These are phyloP conservation scores for Penicillium occitanis DNA, from an alignment of 2,329 filamentous ascomycete species.

Conservation along the genomic window DNA sequence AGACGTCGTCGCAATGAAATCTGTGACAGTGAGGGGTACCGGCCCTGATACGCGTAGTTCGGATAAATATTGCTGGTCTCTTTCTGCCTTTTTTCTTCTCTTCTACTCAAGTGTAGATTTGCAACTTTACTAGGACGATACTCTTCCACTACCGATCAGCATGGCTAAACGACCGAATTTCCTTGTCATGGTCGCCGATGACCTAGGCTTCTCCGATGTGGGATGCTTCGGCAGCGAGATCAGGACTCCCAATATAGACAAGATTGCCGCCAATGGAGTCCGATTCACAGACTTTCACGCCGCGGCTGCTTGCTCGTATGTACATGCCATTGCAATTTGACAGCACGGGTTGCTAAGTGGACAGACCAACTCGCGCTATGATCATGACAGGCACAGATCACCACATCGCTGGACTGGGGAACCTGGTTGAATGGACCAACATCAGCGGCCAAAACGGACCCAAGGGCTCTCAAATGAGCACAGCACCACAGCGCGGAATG, in stretches of 20 bases:
- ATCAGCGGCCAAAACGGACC: constrained; percentile 55
- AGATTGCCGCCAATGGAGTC: constrained; percentile 50
- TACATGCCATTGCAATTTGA: background rate
- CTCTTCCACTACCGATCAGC: background rate
- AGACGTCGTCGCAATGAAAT: background rate
- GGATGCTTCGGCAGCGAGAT: constrained; percentile 62
- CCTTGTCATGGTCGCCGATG: constrained; percentile 59
- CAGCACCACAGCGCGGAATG: constrained; percentile 56
- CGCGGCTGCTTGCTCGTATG: constrained; percentile 43
- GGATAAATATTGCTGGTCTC: background rate
- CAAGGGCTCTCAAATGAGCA: constrained; percentile 52
- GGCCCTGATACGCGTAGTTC: background rate
- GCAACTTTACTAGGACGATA: background rate
- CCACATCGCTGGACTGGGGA: constrained; percentile 56
- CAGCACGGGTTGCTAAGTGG: constrained; percentile 46
- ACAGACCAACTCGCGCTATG: constrained; percentile 63
- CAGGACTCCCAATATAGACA: constrained; percentile 59
- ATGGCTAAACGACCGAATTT: constrained; percentile 56
- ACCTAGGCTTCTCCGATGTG: constrained; percentile 61
- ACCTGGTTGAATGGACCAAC: constrained; percentile 60
- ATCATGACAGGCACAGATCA: constrained; percentile 66
- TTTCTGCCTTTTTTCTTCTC: background rate
- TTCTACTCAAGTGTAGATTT: background rate
- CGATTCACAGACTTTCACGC: constrained; percentile 66
- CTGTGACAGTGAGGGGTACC: background rate